These are phyloP conservation scores for Cladobotryum protrusum DNA, from an alignment of 2,329 filamentous ascomycete species.

Conservation along the genomic window DNA sequence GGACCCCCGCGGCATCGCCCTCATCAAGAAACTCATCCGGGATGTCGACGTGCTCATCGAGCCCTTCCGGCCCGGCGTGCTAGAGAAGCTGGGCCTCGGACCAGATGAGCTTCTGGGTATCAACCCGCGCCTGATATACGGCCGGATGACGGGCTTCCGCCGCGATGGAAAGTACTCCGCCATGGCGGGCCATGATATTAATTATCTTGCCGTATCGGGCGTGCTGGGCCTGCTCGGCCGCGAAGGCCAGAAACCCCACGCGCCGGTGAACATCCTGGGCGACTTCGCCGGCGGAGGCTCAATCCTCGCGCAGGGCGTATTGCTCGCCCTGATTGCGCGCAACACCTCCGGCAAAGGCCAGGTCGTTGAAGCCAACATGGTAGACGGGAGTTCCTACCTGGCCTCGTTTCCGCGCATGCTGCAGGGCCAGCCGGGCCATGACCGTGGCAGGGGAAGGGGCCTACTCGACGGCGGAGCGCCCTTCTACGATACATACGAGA, in stretches of 20 bases:
- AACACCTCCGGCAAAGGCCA: slow-evolving; percentile 64
- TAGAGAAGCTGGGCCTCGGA: slow-evolving; percentile 76
- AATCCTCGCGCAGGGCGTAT: slow-evolving; percentile 71
- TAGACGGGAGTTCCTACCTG: slow-evolving; percentile 78
- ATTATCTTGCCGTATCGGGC: slow-evolving; percentile 87
- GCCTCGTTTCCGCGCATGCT: slow-evolving; percentile 69
- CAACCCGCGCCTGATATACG: slow-evolving; percentile 75
- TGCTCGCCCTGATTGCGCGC: slow-evolving; percentile 70
- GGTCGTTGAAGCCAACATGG: slow-evolving; percentile 95
- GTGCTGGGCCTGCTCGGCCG: slow-evolving; percentile 72
- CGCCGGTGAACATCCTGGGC: slow-evolving; percentile 77
- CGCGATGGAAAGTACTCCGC: slow-evolving; percentile 75
- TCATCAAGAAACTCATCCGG: slow-evolving; percentile 59
- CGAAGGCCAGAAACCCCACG: slow-evolving; percentile 60
- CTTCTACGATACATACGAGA: slow-evolving; percentile 86
- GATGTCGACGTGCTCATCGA: slow-evolving; percentile 87
- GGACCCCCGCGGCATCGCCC: slow-evolving; percentile 50
- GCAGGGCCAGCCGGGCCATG: slow-evolving; percentile 57
- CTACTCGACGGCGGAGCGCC: slow-evolving; percentile 78
- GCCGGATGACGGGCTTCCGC: slow-evolving; percentile 83
- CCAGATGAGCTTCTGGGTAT: slow-evolving; percentile 59
- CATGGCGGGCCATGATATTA: slow-evolving; percentile 96
- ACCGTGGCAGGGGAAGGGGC: slow-evolving; percentile 63
- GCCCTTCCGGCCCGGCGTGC: slow-evolving; percentile 83
- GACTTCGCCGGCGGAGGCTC: slow-evolving; percentile 91